phyloP scores from a whole-genome alignment of 371 early-diverging fungal genomes.

The Lichtheimia hyalospora region DNA sequence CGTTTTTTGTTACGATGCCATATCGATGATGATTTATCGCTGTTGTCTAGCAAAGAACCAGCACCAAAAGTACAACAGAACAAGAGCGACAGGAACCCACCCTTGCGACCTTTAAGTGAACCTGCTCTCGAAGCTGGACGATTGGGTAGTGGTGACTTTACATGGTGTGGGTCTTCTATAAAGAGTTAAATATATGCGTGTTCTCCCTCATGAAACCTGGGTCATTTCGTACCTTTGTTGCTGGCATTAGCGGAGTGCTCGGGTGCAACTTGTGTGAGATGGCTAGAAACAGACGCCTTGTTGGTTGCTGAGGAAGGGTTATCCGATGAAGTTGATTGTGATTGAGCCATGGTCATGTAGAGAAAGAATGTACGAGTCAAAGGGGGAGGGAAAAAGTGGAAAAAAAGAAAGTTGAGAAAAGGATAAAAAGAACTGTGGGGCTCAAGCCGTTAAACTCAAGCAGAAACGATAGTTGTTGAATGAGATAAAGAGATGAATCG shows the following conservation, averaged over 20 bases:
- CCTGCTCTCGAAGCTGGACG: constrained; percentile 17
- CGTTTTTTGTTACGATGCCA: constrained; percentile 3
- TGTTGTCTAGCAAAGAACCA: constrained; percentile 13
- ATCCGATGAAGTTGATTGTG: constrained; percentile 6
- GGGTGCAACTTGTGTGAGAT: constrained; percentile 17
- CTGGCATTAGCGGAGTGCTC: constrained; percentile 7
- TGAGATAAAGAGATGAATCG: no score
- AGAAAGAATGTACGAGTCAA: background rate
- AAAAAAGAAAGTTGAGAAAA: background rate
- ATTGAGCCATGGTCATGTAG: background rate
- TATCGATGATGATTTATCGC: constrained; percentile 10
- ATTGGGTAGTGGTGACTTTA: constrained; percentile 8
- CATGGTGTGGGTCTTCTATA: constrained; percentile 10
- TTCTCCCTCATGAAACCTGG: background rate
- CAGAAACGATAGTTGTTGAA: no score
- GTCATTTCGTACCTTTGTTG: constrained; percentile 1
- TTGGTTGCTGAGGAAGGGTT: constrained; percentile 6
- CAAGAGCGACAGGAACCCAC: constrained; percentile 21
- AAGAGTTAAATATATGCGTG: constrained; percentile 5
- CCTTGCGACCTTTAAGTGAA: constrained; percentile 6
- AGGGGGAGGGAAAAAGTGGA: constrained; percentile 1
- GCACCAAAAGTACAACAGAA: constrained; percentile 23
- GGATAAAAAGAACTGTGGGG: constrained; percentile 3
- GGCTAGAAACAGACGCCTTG: constrained; percentile 5
- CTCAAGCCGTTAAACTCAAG: no score